Percentiles rank a stretch among this genome's conserved stretches.
phyloP scores from a whole-genome alignment of 495 filamentous ascomycete genomes.

The Penicillium pancosmium region DNA sequence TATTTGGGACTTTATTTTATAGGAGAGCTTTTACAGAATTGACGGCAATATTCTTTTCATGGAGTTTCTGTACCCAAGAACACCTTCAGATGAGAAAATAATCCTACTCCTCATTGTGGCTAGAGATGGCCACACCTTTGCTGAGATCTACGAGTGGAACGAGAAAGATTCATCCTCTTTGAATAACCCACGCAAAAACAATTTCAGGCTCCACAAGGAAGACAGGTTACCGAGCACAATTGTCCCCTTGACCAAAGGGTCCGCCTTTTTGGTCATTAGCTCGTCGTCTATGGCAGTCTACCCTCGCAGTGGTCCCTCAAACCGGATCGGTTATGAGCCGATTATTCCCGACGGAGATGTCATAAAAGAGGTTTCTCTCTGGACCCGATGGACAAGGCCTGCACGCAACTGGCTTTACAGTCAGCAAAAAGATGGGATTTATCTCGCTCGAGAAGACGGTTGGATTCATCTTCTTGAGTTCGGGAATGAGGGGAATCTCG shows the following conservation, averaged over 20 bases:
- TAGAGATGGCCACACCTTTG: slow-evolving; percentile 58
- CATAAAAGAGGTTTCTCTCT: slow-evolving; percentile 36
- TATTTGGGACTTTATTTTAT: background rate
- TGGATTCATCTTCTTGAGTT: slow-evolving; percentile 69
- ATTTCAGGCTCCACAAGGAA: slow-evolving; percentile 57
- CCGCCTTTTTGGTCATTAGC: slow-evolving; percentile 66
- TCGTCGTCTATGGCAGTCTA: slow-evolving; percentile 61
- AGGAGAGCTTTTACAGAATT: slow-evolving; percentile 61
- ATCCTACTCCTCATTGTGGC: slow-evolving; percentile 75
- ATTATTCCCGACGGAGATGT: slow-evolving; percentile 32
- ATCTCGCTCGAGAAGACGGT: slow-evolving; percentile 80
- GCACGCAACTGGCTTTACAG: slow-evolving; percentile 61
- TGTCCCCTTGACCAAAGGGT: slow-evolving; percentile 66
- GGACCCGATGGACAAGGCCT: slow-evolving; percentile 72
- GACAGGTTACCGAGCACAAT: slow-evolving; percentile 67
- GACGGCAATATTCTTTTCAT: slow-evolving; percentile 80
- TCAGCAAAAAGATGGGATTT: slow-evolving; percentile 68
- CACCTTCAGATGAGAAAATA: slow-evolving; percentile 61
- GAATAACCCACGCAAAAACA: slow-evolving; percentile 43
- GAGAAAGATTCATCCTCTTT: slow-evolving; percentile 37
- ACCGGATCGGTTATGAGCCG: slow-evolving; percentile 36
- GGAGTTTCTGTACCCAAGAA: slow-evolving; percentile 78
- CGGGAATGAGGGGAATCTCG: slow-evolving; percentile 46
- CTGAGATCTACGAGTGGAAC: slow-evolving; percentile 79
- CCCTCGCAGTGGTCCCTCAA: slow-evolving; percentile 43